phyloP scores from a whole-genome alignment of 2,329 filamentous ascomycete species.

The Calonectria pauciramosa region DNA sequence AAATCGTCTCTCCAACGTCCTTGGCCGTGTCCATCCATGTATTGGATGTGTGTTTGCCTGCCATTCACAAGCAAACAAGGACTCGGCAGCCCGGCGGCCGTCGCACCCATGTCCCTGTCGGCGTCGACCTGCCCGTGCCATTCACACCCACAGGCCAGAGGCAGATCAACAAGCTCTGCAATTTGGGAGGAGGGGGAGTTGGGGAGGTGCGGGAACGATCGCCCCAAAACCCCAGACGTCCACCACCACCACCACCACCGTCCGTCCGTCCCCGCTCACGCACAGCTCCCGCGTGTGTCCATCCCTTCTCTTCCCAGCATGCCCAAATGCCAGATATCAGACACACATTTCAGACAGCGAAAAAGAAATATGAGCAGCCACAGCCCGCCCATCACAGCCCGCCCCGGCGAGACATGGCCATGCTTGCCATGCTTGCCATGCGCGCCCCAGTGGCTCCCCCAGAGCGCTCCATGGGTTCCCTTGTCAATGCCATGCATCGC shows the following conservation, averaged over 20 bases:
- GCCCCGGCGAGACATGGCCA: slow-evolving; percentile 27
- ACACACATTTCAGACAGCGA: slow-evolving; percentile 24
- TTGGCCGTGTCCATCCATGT: not conserved
- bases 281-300: slow-evolving; percentile 38
- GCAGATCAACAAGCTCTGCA: slow-evolving; percentile 22
- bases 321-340: slow-evolving; percentile 13
- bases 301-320: slow-evolving; percentile 30
- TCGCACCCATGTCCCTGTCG: slow-evolving; percentile 28
- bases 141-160: slow-evolving; percentile 17
- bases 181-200: slow-evolving; percentile 20
- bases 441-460: slow-evolving; percentile 22
- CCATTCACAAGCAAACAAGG: slow-evolving; percentile 8
- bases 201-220: slow-evolving; percentile 52
- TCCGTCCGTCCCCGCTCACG: slow-evolving; percentile 30
- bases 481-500: slow-evolving; percentile 38
- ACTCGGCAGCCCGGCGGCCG: not conserved
- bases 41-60: not conserved
- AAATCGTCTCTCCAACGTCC: not conserved
- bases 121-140: not conserved
- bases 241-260: slow-evolving; percentile 40
- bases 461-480: slow-evolving; percentile 32
- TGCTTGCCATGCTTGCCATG: slow-evolving; percentile 34
- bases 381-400: slow-evolving; percentile 1
- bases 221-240: slow-evolving; percentile 47
- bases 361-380: slow-evolving; percentile 2